A percentile compares a stretch with the other conserved stretches of the same genome.
Evolutionary conservation across 345 rosid species (phyloP).

Genomic region (Euclidium syriacum): DNA sequence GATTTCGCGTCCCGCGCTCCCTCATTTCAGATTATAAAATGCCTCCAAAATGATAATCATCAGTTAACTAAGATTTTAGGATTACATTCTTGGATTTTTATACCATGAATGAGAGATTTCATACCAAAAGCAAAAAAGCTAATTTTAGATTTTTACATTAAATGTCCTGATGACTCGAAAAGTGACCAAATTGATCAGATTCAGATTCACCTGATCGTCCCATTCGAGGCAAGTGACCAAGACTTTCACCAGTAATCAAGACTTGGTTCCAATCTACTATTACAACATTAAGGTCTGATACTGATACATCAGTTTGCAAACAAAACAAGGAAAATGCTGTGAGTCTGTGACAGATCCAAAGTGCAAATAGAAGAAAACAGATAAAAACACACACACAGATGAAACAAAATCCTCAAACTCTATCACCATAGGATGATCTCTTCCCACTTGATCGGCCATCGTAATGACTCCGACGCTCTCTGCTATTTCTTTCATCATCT

Average conservation of each 20-base stretch:
- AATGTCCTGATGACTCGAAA: background rate
- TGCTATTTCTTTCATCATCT: slow-evolving; percentile 21
- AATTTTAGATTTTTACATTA: slow-evolving; percentile 1
- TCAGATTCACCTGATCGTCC: too few relatives aligned
- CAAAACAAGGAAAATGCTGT: background rate
- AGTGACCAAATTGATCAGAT: background rate
- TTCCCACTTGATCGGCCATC: slow-evolving; percentile 17
- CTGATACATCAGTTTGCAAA: background rate
- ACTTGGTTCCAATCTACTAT: background rate
- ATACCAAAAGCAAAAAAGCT: background rate
- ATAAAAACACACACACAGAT: background rate
- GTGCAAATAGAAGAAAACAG: background rate
- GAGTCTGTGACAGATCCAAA: background rate
- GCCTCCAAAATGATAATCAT: background rate
- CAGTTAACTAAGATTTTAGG: background rate
- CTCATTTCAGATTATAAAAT: slow-evolving; percentile 24
- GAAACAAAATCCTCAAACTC: slow-evolving; percentile 13
- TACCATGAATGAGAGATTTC: background rate
- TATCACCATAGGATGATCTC: slow-evolving; percentile 22
- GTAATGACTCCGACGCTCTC: slow-evolving; percentile 22
- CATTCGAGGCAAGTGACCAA: too few relatives aligned
- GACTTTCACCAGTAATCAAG: too few relatives aligned
- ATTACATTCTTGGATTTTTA: background rate
- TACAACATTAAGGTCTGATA: background rate
- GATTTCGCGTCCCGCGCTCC: slow-evolving; percentile 35